phyloP scores from a whole-genome alignment of 2,329 filamentous ascomycete species.

The Dactylellina haptotyla region DNA sequence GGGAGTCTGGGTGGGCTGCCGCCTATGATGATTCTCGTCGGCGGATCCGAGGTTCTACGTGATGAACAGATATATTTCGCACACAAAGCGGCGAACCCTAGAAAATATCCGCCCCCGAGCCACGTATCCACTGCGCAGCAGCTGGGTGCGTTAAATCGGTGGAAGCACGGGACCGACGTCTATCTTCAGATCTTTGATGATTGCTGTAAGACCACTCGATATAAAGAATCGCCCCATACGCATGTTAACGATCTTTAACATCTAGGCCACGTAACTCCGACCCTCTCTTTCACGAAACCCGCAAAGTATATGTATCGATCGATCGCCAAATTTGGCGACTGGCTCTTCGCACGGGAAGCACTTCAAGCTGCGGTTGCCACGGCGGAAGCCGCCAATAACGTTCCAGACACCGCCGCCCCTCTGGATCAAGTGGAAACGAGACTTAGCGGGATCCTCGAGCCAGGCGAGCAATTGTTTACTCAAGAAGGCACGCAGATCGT shows the following conservation, averaged over 20 bases:
- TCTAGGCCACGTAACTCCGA: conserved; percentile 69
- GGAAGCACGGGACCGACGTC: conserved; percentile 73
- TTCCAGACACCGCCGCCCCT: conserved; percentile 20
- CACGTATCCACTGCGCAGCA: conserved; percentile 60
- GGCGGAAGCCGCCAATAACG: neutral
- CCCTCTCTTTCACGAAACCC: conserved; percentile 93
- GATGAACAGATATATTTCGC: conserved; percentile 96
- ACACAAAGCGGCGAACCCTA: conserved; percentile 89
- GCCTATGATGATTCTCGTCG: conserved; percentile 82
- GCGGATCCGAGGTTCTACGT: conserved; percentile 85
- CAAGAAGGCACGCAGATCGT: conserved; percentile 34
- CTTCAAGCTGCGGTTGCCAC: neutral
- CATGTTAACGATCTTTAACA: neutral
- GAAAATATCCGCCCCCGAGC: conserved; percentile 76
- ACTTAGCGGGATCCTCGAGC: neutral
- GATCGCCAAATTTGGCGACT: conserved; percentile 91
- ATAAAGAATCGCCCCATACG: neutral
- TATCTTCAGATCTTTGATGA: conserved; percentile 97
- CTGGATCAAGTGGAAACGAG: neutral
- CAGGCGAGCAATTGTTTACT: conserved; percentile 30
- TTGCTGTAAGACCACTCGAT: conserved; percentile 68
- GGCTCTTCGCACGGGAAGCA: conserved; percentile 77
- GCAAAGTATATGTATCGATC: conserved; percentile 96
- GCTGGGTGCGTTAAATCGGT: conserved; percentile 70
- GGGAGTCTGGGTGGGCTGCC: conserved; percentile 89